Conservation (phyloP, 208 protist species). For the Acanthamoeba divionensis region DNA sequence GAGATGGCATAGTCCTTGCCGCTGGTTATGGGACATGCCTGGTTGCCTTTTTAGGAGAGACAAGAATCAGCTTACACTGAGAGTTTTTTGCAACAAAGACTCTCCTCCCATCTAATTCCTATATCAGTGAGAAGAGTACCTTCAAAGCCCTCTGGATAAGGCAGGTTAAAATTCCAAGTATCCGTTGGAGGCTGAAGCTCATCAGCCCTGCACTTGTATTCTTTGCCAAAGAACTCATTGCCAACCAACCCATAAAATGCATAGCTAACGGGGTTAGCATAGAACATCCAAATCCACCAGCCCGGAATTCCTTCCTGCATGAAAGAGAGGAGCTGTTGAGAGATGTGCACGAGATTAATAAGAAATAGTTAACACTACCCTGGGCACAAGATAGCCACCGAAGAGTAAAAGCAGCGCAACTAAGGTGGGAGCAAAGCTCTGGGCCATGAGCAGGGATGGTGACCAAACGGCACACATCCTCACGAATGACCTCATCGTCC, state of each 20-base stretch:
- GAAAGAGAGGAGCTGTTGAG: too few species aligned
- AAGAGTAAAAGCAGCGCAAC: slow-evolving; percentile 17
- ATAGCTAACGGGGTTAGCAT: background rate
- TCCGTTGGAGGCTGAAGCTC: background rate
- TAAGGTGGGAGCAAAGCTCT: background rate
- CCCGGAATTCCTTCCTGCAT: background rate
- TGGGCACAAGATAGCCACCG: slow-evolving; percentile 28
- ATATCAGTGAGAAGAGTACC: background rate
- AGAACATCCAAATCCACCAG: slow-evolving; percentile 47
- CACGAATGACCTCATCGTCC: background rate
- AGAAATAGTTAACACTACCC: background rate
- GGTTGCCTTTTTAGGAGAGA: background rate
- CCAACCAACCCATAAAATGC: background rate
- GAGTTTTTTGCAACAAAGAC: too few species aligned
- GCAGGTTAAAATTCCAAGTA: background rate
- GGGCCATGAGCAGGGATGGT: slow-evolving; percentile 15
- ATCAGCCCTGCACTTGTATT: background rate
- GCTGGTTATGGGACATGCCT: slow-evolving; percentile 14
- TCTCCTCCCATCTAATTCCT: too few species aligned
- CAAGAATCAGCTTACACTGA: too few species aligned
- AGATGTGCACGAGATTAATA: too few species aligned
- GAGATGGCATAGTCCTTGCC: background rate
- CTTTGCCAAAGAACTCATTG: slow-evolving; percentile 35
- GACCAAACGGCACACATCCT: slow-evolving; percentile 2
- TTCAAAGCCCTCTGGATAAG: background rate